phyloP scores from a whole-genome alignment of 129 eudicot genomes.

The Sambucus nigra region DNA sequence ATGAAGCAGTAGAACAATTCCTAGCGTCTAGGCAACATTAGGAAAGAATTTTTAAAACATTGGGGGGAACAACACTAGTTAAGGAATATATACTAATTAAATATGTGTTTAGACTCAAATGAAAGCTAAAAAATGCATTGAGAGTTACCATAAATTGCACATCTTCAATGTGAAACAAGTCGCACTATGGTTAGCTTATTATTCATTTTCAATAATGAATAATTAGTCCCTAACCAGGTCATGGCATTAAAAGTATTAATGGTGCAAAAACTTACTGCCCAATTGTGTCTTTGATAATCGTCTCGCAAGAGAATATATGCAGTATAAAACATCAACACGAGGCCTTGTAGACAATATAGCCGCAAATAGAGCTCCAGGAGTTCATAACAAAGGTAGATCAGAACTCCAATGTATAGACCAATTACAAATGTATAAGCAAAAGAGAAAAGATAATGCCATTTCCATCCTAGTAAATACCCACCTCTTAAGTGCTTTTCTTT shows the following conservation, averaged over 20 bases:
- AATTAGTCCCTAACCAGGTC: constrained; percentile 1
- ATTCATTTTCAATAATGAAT: neutral
- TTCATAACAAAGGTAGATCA: constrained; percentile 6
- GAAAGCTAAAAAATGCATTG: too few species aligned
- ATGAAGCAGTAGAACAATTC: too few species aligned
- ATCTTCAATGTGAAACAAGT: neutral
- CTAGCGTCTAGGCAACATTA: too few species aligned
- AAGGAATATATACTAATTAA: too few species aligned
- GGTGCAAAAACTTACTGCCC: constrained; percentile 68
- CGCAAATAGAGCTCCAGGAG: constrained; percentile 71
- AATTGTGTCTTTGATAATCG: constrained; percentile 86
- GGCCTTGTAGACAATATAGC: constrained; percentile 90
- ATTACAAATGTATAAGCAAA: too few species aligned
- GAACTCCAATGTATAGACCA: neutral
- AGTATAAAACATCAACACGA: constrained; percentile 94
- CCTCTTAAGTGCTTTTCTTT: constrained; percentile 92
- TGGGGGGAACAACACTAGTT: too few species aligned
- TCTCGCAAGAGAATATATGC: constrained; percentile 96
- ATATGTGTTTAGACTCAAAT: too few species aligned
- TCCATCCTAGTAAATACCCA: constrained; percentile 19
- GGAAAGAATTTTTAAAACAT: too few species aligned
- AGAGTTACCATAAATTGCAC: neutral
- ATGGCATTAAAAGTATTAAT: constrained; percentile 7
- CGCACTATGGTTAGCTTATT: too few species aligned
- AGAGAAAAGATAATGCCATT: neutral